Evolutionary conservation across 495 filamentous ascomycete genomes (phyloP), one percentile per base, ranked within the genome.

Genomic region (Lophium mytilinum): DNA sequence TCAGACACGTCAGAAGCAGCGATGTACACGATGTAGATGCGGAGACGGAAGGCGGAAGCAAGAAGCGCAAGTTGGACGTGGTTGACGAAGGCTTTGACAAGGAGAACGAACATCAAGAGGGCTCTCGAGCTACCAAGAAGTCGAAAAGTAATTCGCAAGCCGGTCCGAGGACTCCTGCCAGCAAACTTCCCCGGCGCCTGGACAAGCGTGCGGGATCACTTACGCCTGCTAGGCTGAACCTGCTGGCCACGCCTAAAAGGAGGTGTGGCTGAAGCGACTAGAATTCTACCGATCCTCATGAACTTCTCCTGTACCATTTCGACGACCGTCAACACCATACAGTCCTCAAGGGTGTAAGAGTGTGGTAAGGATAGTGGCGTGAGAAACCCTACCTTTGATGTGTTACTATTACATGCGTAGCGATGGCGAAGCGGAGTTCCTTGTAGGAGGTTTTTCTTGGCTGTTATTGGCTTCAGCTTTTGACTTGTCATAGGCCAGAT

Each of bases 11-110:
- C 11, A 45, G 57, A 17, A 55, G 53, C 52, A 61, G 64, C 50
- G 46, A 68, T 48, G 54, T 52, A 60, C 59, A 9, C 49, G 50
- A 18, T 45, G 35, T 24, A 19, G 15, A 45, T 56, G n/a, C 50
- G 17, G 6, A 12, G 33, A 33, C 48, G 14, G 30, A 50, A 17
- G 39, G 48, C 15, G 52, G 49, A 15, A 55, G 57, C 46, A 69
- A 70, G 63, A 73, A 73, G 66, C 68, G 71, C 55, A 73, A 73
- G 52, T 59, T 72, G 24, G 56, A 66, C 2, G 33, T 56, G 11
- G 19, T 53, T 15, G 49, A 59, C 12, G 58, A 55, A 39, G 18
- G 50, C 9, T 58, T 57, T n/a, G 60, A 60, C 35, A 60, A 66
- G 52, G 63, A 66, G 42, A 66, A 66, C 37, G 61, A 53, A 7